Evolutionary conservation across 1,284 basidiomycete genomes (phyloP), one percentile per base, ranked within the genome.

Genomic region (Peniophora sp.): DNA sequence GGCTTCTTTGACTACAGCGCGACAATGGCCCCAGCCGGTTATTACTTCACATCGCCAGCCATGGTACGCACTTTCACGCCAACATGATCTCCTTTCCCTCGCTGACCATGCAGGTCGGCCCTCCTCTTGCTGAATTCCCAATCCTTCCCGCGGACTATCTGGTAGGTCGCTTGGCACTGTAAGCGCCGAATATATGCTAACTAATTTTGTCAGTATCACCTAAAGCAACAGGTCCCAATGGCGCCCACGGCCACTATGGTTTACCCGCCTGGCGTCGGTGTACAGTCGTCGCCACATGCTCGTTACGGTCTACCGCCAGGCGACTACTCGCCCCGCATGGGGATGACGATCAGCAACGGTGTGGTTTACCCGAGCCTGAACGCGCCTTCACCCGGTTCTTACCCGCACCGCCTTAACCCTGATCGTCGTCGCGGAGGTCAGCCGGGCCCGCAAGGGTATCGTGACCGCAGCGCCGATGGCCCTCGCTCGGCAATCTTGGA

Each of bases 401-500:
- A 65, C 24, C 64, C 66, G 24, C 72, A 74, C 49, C 73, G 72
- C 48, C 68, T 67, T 49, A 69, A 70, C 12, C 32, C 47, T 2
- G 54, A 52, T 6, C 51, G 52, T 11, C 54, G 56, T 24, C 52
- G 52, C 47, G 57, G 58, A 22, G 58, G 59, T 35, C 68, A 73
- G 47, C 56, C 61, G 10, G 53, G 61, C 2, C n/a, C 18, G 37
- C 37, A 41, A 15, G 18, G 37, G n/a, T n/a, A 41, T 15, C 37
- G 27, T 32, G 27, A 32, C 27, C 27, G 27, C 27, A 32, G 27
- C 27, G 27, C 12, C 27, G 57, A 62, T 22, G 64, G 72, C 23
- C 64, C 81, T 51, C 79, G 88, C 45, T 91, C 88, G 63, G 73
- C 79, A 12, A 63, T 89, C 24, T 68, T 97, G 51, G 91, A 95